Evolutionary conservation across 768 basidiomycete genomes (phyloP).

Genomic region (Hysterangium stoloniferum): DNA sequence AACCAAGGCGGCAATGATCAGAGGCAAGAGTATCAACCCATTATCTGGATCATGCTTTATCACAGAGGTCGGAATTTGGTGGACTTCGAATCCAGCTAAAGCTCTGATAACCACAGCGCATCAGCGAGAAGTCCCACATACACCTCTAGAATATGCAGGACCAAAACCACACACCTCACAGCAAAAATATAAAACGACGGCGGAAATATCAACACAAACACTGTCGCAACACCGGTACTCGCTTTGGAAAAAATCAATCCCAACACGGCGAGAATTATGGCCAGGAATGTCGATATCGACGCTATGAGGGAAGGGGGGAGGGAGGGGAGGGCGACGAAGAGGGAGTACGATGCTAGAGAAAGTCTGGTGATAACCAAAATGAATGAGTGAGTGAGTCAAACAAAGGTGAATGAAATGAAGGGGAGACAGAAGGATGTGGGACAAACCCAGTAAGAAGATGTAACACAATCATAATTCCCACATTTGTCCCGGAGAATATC

Average conservation of each 20-base stretch:
- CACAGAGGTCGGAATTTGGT: slow-evolving; percentile 45
- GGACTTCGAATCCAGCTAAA: slow-evolving; percentile 60
- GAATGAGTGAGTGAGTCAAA: neutral
- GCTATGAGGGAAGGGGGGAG: slow-evolving; percentile 67
- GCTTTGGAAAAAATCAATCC: slow-evolving; percentile 43
- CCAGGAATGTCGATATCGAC: slow-evolving; percentile 54
- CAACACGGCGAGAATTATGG: slow-evolving; percentile 59
- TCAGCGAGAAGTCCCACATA: neutral
- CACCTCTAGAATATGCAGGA: neutral
- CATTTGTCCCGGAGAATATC: slow-evolving; percentile 56
- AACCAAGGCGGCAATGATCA: slow-evolving; percentile 61
- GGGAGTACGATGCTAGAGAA: slow-evolving; percentile 61
- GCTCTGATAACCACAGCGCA: slow-evolving; percentile 21
- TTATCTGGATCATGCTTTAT: slow-evolving; percentile 55
- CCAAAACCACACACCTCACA: slow-evolving; percentile 28
- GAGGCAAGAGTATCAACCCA: slow-evolving; percentile 43
- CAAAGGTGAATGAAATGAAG: neutral
- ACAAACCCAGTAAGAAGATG: slow-evolving; percentile 47
- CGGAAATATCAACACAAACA: slow-evolving; percentile 67
- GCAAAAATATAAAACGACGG: slow-evolving; percentile 72
- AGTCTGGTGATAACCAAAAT: slow-evolving; percentile 31
- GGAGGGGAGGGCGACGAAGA: slow-evolving; percentile 63
- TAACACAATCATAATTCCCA: slow-evolving; percentile 50
- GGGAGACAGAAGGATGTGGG: neutral
- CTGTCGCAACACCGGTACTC: slow-evolving; percentile 41